Percentiles rank a stretch among this genome's conserved stretches.
Evolutionary conservation across 2,329 filamentous ascomycete genomes (phyloP).

Genomic region (Sclerotinia nivalis): DNA sequence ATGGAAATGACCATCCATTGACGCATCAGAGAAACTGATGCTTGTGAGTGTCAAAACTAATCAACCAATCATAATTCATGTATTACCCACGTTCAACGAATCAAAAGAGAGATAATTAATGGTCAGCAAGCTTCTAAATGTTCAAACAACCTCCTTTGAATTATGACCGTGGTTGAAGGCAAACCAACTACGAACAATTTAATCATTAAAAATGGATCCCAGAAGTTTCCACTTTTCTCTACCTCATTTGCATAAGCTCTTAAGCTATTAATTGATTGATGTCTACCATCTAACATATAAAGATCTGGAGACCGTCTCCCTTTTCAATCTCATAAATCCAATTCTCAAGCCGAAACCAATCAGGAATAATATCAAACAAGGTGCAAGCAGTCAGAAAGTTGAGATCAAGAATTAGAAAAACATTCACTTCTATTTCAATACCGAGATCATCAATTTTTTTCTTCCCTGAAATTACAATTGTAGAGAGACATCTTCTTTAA

Average conservation of each 20-base stretch:
- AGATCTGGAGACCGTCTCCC: neutral
- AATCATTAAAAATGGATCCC: neutral
- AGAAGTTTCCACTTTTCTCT: neutral
- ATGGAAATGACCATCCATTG: neutral
- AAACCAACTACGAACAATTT: neutral
- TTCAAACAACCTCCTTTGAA: neutral
- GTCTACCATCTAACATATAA: slow-evolving; percentile 7
- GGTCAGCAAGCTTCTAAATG: neutral
- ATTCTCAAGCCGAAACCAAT: neutral
- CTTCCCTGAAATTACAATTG: neutral
- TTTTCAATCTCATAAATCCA: neutral
- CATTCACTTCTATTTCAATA: neutral
- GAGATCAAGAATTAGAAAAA: neutral
- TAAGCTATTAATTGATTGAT: neutral
- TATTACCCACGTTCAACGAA: slow-evolving; percentile 12
- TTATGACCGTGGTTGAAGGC: neutral
- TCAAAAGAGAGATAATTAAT: slow-evolving; percentile 3
- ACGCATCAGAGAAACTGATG: neutral
- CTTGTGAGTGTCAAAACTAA: neutral
- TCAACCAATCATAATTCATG: neutral
- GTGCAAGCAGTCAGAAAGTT: neutral
- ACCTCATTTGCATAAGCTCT: neutral
- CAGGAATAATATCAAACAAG: neutral
- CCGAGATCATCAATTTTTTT: neutral
- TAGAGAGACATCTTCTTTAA: neutral